Evolutionary conservation across 805 yeast species (phyloP).

Genomic region (Yarrowia sp.): DNA sequence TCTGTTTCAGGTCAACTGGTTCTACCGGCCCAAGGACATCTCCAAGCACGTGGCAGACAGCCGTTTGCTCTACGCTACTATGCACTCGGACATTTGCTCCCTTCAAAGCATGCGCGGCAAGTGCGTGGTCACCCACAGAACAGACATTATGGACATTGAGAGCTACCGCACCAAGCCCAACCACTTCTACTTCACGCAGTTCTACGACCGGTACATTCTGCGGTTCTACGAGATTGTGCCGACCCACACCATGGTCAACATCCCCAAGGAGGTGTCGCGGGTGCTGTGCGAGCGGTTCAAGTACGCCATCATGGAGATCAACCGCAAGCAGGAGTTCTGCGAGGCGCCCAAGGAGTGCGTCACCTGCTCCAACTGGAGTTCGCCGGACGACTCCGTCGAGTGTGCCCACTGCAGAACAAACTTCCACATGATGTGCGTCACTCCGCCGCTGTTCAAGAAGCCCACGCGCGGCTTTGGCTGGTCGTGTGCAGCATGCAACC

Average conservation of each 20-base stretch:
- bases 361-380: constrained; percentile 83
- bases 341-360: constrained; percentile 68
- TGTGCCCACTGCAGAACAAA: constrained; percentile 74
- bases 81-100: constrained; percentile 85
- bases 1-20: constrained; percentile 80
- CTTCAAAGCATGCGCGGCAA: constrained; percentile 69
- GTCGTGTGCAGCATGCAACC: constrained; percentile 77
- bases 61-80: constrained; percentile 73
- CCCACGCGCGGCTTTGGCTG: constrained; percentile 88
- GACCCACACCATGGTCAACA: constrained; percentile 54
- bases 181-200: constrained; percentile 77
- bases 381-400: constrained; percentile 63
- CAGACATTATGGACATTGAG: constrained; percentile 60
- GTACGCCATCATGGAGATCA: constrained; percentile 71
- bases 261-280: constrained; percentile 56
- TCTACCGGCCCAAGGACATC: constrained; percentile 83
- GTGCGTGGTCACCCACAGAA: constrained; percentile 65
- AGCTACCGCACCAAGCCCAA: constrained; percentile 58
- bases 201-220: constrained; percentile 83
- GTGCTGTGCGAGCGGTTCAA: constrained; percentile 68
- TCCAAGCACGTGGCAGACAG: constrained; percentile 66
- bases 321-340: constrained; percentile 60
- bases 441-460: constrained; percentile 75
- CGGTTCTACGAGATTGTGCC: constrained; percentile 76
- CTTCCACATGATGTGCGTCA: constrained; percentile 80